Evolutionary conservation across 441 rosid species (phyloP).

Genomic region (Brassica balearica): DNA sequence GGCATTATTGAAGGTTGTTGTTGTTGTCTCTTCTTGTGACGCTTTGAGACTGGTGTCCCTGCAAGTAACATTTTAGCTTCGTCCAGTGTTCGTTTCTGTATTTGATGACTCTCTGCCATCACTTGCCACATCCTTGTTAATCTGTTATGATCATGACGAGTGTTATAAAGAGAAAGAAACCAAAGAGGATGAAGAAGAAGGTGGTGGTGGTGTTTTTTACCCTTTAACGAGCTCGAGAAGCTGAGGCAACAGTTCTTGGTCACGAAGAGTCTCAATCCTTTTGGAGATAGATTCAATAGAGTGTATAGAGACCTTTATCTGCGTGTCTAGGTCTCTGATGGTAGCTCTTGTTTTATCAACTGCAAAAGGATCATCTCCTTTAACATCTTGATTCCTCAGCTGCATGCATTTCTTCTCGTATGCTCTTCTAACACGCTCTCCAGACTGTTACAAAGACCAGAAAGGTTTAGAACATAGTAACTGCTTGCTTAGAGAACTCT

Average conservation of each 20-base stretch:
- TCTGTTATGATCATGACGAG: constrained; percentile 50
- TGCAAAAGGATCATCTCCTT: constrained; percentile 72
- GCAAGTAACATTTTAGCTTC: constrained; percentile 93
- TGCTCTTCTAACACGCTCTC: constrained; percentile 82
- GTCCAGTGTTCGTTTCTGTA: constrained; percentile 83
- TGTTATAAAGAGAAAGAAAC: background rate
- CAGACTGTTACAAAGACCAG: constrained; percentile 57
- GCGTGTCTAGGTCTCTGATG: constrained; percentile 83
- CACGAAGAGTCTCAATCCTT: constrained; percentile 87
- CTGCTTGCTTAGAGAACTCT: constrained; percentile 3
- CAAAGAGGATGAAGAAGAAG: constrained; percentile 2
- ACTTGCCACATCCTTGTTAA: constrained; percentile 93
- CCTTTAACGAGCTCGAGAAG: constrained; percentile 87
- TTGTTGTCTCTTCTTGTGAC: constrained; percentile 56
- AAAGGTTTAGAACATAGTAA: constrained; percentile 37
- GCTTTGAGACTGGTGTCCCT: constrained; percentile 72
- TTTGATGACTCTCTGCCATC: constrained; percentile 91
- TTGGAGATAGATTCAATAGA: constrained; percentile 90
- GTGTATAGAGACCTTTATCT: constrained; percentile 83
- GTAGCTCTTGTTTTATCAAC: constrained; percentile 81
- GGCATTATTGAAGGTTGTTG: constrained; percentile 51
- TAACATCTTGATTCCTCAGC: constrained; percentile 82
- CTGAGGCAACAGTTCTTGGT: constrained; percentile 96
- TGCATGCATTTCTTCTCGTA: constrained; percentile 86
- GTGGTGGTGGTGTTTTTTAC: constrained; percentile 46